A percentile compares a stretch with the other conserved stretches of the same genome.
These are phyloP conservation scores for Gossypium davidsonii DNA, from an alignment of 441 rosid genomes.

Conservation along the genomic window DNA sequence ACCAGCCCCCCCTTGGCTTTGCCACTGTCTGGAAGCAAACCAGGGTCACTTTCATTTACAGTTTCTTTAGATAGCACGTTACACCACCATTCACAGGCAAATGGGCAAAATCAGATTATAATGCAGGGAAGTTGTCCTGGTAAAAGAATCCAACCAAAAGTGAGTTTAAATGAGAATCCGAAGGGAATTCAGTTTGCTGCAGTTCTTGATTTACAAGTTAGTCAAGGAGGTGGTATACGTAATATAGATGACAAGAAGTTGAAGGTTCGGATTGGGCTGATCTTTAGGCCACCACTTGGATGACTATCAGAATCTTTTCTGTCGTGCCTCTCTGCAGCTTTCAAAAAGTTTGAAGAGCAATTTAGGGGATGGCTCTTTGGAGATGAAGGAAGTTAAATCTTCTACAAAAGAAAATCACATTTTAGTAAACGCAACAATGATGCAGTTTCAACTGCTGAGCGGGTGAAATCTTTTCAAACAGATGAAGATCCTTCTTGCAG, in stretches of 20 bases:
- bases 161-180: conserved; percentile 35
- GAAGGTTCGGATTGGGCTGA: conserved; percentile 72
- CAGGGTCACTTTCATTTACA: conserved; percentile 58
- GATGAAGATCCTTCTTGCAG: conserved; percentile 82
- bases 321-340: conserved; percentile 65
- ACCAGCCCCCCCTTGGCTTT: too few species aligned
- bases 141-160: conserved; percentile 52
- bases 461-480: conserved; percentile 61
- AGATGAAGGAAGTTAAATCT: conserved; percentile 17
- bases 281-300: conserved; percentile 57
- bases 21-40: conserved; percentile 40
- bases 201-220: conserved; percentile 50
- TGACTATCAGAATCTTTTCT: conserved; percentile 69
- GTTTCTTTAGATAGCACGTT: conserved; percentile 62
- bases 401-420: conserved; percentile 5
- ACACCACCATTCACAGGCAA: conserved; percentile 42
- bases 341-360: conserved; percentile 31
- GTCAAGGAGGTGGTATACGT: conserved; percentile 38
- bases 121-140: conserved; percentile 71
- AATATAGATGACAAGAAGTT: conserved; percentile 54
- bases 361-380: conserved; percentile 14
- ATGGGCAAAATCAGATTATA: conserved; percentile 46
- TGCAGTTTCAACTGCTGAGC: conserved; percentile 57
- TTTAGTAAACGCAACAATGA: conserved; percentile 17
- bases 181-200: conserved; percentile 72